phyloP scores from a whole-genome alignment of 1,284 basidiomycete genomes.

The Taiwanofungus camphoratus region DNA sequence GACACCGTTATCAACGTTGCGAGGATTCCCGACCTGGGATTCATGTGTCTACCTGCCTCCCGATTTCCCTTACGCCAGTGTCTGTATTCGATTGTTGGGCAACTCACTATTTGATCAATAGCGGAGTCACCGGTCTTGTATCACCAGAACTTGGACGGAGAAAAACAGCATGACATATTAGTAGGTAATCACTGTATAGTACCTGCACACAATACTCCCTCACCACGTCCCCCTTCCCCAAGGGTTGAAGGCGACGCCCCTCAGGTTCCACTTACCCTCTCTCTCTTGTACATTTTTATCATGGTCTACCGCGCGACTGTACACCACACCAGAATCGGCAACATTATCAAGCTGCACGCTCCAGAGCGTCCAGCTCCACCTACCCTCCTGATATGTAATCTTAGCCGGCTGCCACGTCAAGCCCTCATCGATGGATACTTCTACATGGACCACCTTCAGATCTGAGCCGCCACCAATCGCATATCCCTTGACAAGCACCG shows the following conservation, averaged over 20 bases:
- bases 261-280: slow-evolving; percentile 51
- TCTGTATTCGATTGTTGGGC: too few relatives aligned
- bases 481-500: slow-evolving; percentile 52
- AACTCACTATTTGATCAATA: too few relatives aligned
- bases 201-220: too few relatives aligned
- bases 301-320: slow-evolving; percentile 39
- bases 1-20: too few relatives aligned
- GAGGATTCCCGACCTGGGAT: too few relatives aligned
- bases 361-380: slow-evolving; percentile 71
- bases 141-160: too few relatives aligned
- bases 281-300: slow-evolving; percentile 39
- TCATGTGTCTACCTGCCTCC: too few relatives aligned
- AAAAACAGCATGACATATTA: too few relatives aligned
- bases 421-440: slow-evolving; percentile 50
- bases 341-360: slow-evolving; percentile 35
- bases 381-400: slow-evolving; percentile 57
- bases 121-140: too few relatives aligned
- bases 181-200: too few relatives aligned
- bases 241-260: slow-evolving; percentile 39
- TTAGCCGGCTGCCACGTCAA: slow-evolving; percentile 43
- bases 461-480: slow-evolving; percentile 46
- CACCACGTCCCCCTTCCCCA: slow-evolving; percentile 3
- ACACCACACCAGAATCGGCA: slow-evolving; percentile 18
- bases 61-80: too few relatives aligned
- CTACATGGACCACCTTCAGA: slow-evolving; percentile 42